Conservation (phyloP, 2,329 filamentous ascomycete genomes). For the Coniochaeta prunicola region DNA sequence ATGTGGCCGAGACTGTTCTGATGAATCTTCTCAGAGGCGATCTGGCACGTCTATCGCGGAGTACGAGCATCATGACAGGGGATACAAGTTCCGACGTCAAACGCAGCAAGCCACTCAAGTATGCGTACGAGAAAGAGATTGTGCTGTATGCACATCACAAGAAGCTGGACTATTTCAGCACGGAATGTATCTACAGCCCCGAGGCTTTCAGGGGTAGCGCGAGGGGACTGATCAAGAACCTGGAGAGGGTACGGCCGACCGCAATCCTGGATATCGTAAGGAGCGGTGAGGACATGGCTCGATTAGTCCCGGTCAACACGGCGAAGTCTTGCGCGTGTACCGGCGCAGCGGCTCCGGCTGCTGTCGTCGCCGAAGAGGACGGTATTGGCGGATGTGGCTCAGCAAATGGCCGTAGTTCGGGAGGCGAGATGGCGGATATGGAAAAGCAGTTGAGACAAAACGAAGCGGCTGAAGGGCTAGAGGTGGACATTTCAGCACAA, state of each 20-base stretch:
- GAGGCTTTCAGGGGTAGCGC: slow-evolving; percentile 94
- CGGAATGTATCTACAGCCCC: slow-evolving; percentile 96
- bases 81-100: slow-evolving; percentile 79
- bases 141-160: slow-evolving; percentile 96
- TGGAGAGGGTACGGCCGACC: slow-evolving; percentile 87
- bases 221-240: slow-evolving; percentile 84
- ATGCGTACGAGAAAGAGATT: slow-evolving; percentile 98
- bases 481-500: slow-evolving; percentile 55
- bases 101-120: slow-evolving; percentile 93
- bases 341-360: slow-evolving; percentile 27
- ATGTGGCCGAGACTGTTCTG: slow-evolving; percentile 92
- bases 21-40: slow-evolving; percentile 96
- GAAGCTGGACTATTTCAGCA: slow-evolving; percentile 95
- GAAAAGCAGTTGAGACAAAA: slow-evolving; percentile 64
- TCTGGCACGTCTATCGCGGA: slow-evolving; percentile 75
- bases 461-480: slow-evolving; percentile 51
- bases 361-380: slow-evolving; percentile 44
- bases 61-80: slow-evolving; percentile 82
- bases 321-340: slow-evolving; percentile 39
- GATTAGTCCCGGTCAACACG: slow-evolving; percentile 61
- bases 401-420: slow-evolving; percentile 56
- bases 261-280: slow-evolving; percentile 91
- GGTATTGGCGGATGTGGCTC: slow-evolving; percentile 66
- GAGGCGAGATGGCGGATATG: slow-evolving; percentile 75
- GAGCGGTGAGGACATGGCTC: slow-evolving; percentile 94